Conservation (phyloP, 1,284 basidiomycete species). For the Ustilago shanxiensis region DNA sequence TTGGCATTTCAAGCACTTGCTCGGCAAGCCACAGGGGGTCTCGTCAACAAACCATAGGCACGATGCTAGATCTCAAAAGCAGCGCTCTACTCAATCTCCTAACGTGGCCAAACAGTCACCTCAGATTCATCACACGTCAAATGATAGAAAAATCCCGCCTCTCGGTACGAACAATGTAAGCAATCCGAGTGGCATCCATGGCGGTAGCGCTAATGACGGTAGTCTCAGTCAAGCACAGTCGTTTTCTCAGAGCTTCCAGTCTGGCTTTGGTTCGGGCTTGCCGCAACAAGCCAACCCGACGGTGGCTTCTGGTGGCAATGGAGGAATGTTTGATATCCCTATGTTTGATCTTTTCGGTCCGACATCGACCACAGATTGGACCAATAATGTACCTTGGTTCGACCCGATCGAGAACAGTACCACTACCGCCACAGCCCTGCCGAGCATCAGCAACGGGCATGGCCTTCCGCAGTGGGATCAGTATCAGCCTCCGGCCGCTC, state of each 20-base stretch:
- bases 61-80: conserved; percentile 1
- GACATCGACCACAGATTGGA: conserved; percentile 36
- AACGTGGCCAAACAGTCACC: not conserved
- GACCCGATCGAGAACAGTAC: conserved; percentile 27
- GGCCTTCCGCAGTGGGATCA: conserved; percentile 15
- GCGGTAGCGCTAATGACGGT: conserved; percentile 6
- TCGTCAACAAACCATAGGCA: not conserved
- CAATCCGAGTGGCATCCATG: not conserved
- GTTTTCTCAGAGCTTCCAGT: conserved; percentile 24
- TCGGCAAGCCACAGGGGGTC: conserved; percentile 9
- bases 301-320: conserved; percentile 13
- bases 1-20: conserved; percentile 24
- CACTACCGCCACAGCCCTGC: not conserved
- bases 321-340: conserved; percentile 50
- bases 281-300: conserved; percentile 14
- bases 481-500: not conserved
- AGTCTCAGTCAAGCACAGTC: conserved; percentile 20
- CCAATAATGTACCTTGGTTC: conserved; percentile 52
- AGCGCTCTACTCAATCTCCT: not conserved
- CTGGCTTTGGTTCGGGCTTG: conserved; percentile 20
- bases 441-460: conserved; percentile 20
- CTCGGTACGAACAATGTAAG: conserved; percentile 2
- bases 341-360: conserved; percentile 41
- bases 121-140: not conserved
- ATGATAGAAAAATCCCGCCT: conserved; percentile 5